phyloP scores from a whole-genome alignment of 371 early-diverging fungal genomes.

The Choanephora cucurbitarum region DNA sequence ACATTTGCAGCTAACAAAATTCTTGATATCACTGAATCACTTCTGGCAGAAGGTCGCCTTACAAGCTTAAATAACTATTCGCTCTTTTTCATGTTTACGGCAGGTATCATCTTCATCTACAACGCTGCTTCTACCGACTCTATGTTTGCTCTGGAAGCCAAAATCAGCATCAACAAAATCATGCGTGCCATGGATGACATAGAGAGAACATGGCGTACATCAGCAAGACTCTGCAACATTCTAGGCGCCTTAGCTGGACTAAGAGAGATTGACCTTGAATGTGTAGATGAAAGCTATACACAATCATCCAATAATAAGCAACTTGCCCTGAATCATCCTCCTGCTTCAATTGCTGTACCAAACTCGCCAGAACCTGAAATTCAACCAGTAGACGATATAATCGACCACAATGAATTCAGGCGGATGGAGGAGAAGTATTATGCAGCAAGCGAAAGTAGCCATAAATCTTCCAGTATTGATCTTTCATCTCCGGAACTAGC shows the following conservation, averaged over 20 bases:
- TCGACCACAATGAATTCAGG: slow-evolving; percentile 5
- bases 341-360: slow-evolving; percentile 36
- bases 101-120: slow-evolving; percentile 50
- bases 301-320: slow-evolving; percentile 6
- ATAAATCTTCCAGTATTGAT: slow-evolving; percentile 15
- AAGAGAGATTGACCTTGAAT: slow-evolving; percentile 45
- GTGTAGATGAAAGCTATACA: slow-evolving; percentile 30
- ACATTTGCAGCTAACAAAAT: slow-evolving; percentile 61
- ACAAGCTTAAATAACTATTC: slow-evolving; percentile 43
- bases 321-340: neutral
- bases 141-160: slow-evolving; percentile 45
- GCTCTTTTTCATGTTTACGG: slow-evolving; percentile 49
- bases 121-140: slow-evolving; percentile 44
- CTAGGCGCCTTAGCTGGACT: slow-evolving; percentile 50
- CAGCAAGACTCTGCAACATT: slow-evolving; percentile 49
- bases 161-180: slow-evolving; percentile 48
- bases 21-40: slow-evolving; percentile 49
- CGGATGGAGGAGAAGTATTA: slow-evolving; percentile 30
- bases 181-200: slow-evolving; percentile 48
- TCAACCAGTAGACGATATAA: neutral
- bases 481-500: slow-evolving; percentile 12
- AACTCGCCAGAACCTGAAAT: slow-evolving; percentile 36
- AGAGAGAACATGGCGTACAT: slow-evolving; percentile 46
- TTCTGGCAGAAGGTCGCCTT: slow-evolving; percentile 36
- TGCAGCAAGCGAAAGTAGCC: slow-evolving; percentile 11